These are phyloP conservation scores for Phytophthora kernoviae DNA, from an alignment of 352 stramenopile species.

Conservation along the genomic window DNA sequence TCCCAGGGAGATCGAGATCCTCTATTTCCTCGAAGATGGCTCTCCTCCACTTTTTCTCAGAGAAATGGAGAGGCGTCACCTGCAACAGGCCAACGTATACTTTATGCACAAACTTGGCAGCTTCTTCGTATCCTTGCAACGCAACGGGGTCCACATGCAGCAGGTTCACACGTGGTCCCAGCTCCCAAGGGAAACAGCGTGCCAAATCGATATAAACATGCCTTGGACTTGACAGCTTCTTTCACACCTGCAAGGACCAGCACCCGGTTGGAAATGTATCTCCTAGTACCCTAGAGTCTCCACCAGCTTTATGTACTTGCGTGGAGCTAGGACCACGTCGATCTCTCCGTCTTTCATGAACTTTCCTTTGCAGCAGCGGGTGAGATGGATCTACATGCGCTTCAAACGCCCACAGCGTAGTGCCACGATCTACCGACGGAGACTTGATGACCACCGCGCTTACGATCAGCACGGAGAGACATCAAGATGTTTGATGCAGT, in stretches of 20 bases:
- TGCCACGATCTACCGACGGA: too few relatives aligned
- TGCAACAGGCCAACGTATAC: conserved; percentile 78
- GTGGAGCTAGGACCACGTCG: conserved; percentile 71
- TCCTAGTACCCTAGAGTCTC: conserved; percentile 25
- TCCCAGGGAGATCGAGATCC: conserved; percentile 78
- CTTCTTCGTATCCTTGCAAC: conserved; percentile 67
- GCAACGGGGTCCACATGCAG: conserved; percentile 50
- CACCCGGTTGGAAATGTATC: conserved; percentile 71
- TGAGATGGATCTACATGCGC: conserved; percentile 86
- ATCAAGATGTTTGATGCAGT: neutral
- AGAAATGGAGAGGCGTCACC: conserved; percentile 66
- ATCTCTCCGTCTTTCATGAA: conserved; percentile 74
- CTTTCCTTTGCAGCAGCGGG: conserved; percentile 80
- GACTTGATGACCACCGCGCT: neutral
- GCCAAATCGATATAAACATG: conserved; percentile 64
- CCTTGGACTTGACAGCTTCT: conserved; percentile 66
- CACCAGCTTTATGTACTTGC: conserved; percentile 55
- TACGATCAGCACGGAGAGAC: neutral
- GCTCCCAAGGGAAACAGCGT: conserved; percentile 57
- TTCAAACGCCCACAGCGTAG: too few relatives aligned
- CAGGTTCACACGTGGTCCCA: conserved; percentile 35
- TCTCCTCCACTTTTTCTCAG: conserved; percentile 69
- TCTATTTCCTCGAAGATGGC: conserved; percentile 90
- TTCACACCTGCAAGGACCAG: conserved; percentile 83
- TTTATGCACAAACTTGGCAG: conserved; percentile 83